Base-by-base conservation (phyloP, 2,329 filamentous ascomycete species). In the Colletotrichum lupini region DNA sequence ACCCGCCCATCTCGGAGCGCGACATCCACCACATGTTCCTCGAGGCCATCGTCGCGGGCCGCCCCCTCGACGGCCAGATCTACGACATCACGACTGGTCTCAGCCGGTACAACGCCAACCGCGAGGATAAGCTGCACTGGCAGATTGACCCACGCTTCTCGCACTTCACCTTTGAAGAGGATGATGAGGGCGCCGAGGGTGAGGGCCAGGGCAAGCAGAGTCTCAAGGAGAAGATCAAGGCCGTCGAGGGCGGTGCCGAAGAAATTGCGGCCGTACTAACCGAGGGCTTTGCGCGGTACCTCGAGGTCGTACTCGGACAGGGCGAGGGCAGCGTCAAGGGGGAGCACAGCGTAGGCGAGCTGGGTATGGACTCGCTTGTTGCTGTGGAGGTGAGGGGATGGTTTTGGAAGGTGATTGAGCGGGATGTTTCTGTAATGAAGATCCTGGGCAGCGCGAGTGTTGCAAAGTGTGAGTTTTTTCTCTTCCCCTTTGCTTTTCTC, bases 391-490 rank as follows among this genome's bases (percentile, higher is more conserved):
- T 85, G 5, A 83, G 86, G 4, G 79, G 83, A 4, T 89, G 87
- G 87, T 87, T 88, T 70, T 67, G 83, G 49, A 86, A 85, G 73
- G 80, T 85, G 59, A 60, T 88, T 0, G 75, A 81, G 2, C 77
- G 84, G 3, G 84, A 88, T 57, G 79, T 88, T 2, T 83, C 85
- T 0, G 81, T 87, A 1, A 78, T 88, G 30, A 86, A 86, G 74
- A 80, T 89, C 49, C 75, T 87, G 4, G 79, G 82, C 9, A 83
- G 82, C 8, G 76, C 69, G 5, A 77, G 75, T 1, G 67, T 78
- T 26, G 63, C 68, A 2, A 77, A 78, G 58, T 49, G 75, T 76
- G 28, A 74, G 76, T 72, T 7, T 16, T 72, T 5, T 16, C 7
- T 8, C 26, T 26, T 9, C n/a, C 5, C 12, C n/a, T 42, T 19